Base-by-base conservation (phyloP, 1,284 basidiomycete species). In the Farysia itapuensis region DNA sequence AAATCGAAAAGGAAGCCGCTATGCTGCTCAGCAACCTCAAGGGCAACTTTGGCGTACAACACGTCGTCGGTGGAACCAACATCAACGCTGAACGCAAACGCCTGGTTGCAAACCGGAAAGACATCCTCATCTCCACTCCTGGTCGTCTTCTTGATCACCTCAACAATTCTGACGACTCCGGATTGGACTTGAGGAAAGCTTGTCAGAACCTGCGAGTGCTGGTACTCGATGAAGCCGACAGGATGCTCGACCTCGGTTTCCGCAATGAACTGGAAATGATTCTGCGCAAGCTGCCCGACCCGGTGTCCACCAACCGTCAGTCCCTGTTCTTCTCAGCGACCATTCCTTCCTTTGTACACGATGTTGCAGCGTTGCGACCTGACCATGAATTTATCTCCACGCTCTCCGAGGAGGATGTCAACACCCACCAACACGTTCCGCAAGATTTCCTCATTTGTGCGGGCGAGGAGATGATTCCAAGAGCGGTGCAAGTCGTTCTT, bases 341-440 rank as follows among this genome's bases (percentile, higher is more conserved):
- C 1, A 74, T 81, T 26, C 78, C 80, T 0, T 59, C 67, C 12
- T 75, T 78, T 25, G 75, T 81, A 14, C 77, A 69, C 39, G 67
- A 68, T 6, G 72, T 78, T 42, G 72, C 68, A 37, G 52, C 61
- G 30, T 49, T 68, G 8, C 40, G 40, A 5, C 51, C 51, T n/a
- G 78, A 81, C 43, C 81, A 86, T 77, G 77, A 80, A 36, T 85
- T 86, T 68, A 79, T 87, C 59, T 83, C 82, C 18, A 86, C 86
- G 5, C 77, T 87, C 19, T 78, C 77, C 11, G 81, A 81, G 18
- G 82, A 84, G 45, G 86, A 87, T 58, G 77, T 80, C 23, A 85
- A 85, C 63, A 84, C 84, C 1, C 86, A 87, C 71, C 79, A 83
- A 64, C 85, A 85, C 59, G 86, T 87, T 7, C 78, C 80, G 15